phyloP scores from a whole-genome alignment of 306 rosid genomes.

The Mimosa bimucronata region DNA sequence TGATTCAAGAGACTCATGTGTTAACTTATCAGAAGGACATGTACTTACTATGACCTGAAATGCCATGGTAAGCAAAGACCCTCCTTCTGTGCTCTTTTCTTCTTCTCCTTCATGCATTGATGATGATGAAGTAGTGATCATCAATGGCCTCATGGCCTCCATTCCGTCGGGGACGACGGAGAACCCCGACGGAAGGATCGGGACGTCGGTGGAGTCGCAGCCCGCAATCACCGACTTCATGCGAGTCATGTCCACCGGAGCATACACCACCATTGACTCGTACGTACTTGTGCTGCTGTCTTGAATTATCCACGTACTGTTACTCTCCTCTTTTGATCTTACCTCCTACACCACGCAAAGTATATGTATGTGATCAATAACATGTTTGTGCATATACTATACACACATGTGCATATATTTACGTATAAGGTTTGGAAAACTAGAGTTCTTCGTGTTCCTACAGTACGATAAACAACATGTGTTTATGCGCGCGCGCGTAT shows the following conservation, averaged over 20 bases:
- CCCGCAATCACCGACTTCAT: constrained; percentile 92
- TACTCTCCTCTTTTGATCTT: constrained; percentile 66
- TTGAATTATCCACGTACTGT: constrained; percentile 75
- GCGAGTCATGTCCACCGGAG: constrained; percentile 73
- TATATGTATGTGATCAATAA: too few species aligned
- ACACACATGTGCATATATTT: too few species aligned
- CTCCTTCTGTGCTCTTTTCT: constrained; percentile 72
- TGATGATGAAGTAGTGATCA: constrained; percentile 55
- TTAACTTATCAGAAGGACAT: constrained; percentile 79
- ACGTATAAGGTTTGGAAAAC: too few species aligned
- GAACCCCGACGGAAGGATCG: constrained; percentile 82
- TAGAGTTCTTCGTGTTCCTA: too few species aligned
- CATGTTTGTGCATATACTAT: too few species aligned
- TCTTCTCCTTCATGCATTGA: constrained; percentile 4
- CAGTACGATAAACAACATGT: neutral
- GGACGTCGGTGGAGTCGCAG: constrained; percentile 76
- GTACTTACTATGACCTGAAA: constrained; percentile 75
- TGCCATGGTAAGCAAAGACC: constrained; percentile 81
- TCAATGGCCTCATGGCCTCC: constrained; percentile 66
- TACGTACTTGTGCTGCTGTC: constrained; percentile 84
- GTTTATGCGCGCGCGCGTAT: neutral
- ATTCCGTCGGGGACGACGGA: constrained; percentile 85
- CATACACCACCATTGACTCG: constrained; percentile 90
- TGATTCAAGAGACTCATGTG: constrained; percentile 80
- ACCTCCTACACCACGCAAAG: constrained; percentile 45